Evolutionary conservation across 306 rosid genomes (phyloP).

Genomic region (Medicago ruthenica): DNA sequence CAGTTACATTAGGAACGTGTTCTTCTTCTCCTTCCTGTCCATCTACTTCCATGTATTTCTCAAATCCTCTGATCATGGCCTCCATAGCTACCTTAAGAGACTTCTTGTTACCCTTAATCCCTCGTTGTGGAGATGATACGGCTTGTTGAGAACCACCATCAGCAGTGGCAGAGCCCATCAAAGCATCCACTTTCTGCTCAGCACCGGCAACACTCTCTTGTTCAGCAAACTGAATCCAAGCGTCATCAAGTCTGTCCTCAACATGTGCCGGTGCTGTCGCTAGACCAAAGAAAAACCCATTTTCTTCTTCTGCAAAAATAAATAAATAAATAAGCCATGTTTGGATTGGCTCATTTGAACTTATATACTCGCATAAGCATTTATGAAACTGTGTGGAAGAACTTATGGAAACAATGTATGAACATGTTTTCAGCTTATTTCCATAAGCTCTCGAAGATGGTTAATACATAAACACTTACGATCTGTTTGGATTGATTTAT

Average conservation of each 20-base stretch:
- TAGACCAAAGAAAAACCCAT: conserved; percentile 83
- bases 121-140: conserved; percentile 19
- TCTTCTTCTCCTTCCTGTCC: conserved; percentile 50
- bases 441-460: background rate
- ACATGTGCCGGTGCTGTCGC: conserved; percentile 99
- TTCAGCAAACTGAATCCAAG: conserved; percentile 93
- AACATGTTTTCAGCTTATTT: background rate
- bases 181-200: conserved; percentile 60
- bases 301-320: conserved; percentile 57
- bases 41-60: conserved; percentile 61
- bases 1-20: conserved; percentile 72
- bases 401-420: background rate
- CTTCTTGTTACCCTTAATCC: conserved; percentile 50
- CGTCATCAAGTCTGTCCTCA: conserved; percentile 87
- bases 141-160: conserved; percentile 80
- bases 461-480: background rate
- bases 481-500: background rate
- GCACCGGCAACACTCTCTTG: conserved; percentile 48
- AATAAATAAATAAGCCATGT: background rate
- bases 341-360: background rate
- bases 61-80: conserved; percentile 87
- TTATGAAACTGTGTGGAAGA: background rate
- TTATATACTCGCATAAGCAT: background rate
- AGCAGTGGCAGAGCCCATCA: conserved; percentile 74
- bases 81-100: conserved; percentile 87